Evolutionary conservation across 768 basidiomycete species (phyloP).

Genomic region (Lentinula guzmanii): DNA sequence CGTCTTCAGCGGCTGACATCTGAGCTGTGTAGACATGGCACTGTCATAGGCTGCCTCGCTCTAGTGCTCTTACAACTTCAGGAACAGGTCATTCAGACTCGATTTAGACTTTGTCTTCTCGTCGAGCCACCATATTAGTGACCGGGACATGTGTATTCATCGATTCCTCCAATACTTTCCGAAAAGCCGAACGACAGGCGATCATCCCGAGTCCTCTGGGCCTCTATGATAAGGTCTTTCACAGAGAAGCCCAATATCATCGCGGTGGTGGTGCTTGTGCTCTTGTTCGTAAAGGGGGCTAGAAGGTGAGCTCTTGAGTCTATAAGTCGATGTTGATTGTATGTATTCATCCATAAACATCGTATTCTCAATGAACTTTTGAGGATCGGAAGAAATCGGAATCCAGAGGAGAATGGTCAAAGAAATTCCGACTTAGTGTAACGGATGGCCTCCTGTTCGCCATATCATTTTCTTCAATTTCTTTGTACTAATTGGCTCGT

Average conservation of each 20-base stretch:
- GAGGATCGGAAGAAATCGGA: background rate
- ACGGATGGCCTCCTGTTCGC: background rate
- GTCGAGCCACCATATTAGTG: background rate
- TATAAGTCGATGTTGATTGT: too few relatives aligned
- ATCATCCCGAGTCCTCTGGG: background rate
- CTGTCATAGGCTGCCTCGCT: background rate
- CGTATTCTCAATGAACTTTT: background rate
- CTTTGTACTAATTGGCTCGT: background rate
- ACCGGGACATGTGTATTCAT: background rate
- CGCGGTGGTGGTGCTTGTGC: background rate
- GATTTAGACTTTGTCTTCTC: background rate
- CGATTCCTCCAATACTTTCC: background rate
- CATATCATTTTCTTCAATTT: background rate
- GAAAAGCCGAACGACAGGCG: background rate
- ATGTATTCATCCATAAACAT: too few relatives aligned
- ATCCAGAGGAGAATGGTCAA: background rate
- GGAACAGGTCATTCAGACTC: background rate
- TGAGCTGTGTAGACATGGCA: background rate
- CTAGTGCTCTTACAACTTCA: background rate
- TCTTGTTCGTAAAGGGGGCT: background rate
- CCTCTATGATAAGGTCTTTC: background rate
- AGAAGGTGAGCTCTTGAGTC: background rate
- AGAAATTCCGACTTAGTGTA: background rate
- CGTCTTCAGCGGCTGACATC: background rate
- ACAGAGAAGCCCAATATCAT: background rate